Conservation (phyloP, 179 eudicot genomes). For the Beta corolliflora region DNA sequence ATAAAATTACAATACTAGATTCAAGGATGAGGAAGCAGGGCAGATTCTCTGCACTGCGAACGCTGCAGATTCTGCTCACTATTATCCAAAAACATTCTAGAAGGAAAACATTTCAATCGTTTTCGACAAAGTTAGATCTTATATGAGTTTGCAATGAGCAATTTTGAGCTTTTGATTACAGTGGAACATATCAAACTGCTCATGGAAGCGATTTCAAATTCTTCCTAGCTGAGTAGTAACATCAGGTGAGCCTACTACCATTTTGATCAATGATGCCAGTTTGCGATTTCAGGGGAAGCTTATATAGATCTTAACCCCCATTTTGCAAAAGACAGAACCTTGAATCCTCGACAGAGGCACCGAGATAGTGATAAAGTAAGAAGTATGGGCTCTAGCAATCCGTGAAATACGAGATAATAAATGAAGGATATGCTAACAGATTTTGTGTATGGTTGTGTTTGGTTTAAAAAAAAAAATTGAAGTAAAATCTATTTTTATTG, state of each 20-base stretch:
- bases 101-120: neutral
- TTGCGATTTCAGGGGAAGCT: neutral
- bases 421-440: neutral
- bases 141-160: neutral
- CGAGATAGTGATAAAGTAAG: neutral
- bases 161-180: neutral
- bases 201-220: neutral
- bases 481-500: no score
- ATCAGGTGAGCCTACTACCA: neutral
- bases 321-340: neutral
- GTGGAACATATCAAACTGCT: neutral
- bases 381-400: neutral
- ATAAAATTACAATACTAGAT: neutral
- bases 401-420: neutral
- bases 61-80: neutral
- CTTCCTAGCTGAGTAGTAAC: neutral
- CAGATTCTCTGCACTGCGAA: neutral
- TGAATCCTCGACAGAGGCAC: neutral
- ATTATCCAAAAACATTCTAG: neutral
- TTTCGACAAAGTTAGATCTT: neutral
- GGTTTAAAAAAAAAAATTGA: no score
- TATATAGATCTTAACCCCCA: neutral
- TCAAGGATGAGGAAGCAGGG: neutral
- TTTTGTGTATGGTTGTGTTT: neutral
- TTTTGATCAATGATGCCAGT: neutral